A percentile compares a stretch with the other conserved stretches of the same genome.
Conservation (phyloP, 139 green algal genomes). For the Astrephomene gubernaculifera region DNA sequence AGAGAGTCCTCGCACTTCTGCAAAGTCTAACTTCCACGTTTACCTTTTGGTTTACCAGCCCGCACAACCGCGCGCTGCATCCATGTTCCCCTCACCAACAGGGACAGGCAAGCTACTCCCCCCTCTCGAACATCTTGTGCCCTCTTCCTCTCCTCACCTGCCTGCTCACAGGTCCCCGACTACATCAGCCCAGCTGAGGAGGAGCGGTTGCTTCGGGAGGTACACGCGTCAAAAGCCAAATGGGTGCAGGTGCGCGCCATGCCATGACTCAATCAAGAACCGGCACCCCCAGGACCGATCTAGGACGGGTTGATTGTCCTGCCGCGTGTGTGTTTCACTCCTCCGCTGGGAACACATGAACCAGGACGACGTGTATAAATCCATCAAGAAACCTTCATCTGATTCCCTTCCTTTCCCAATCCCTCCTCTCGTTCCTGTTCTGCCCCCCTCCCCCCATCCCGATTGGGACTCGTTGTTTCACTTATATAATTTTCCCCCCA, state of each 20-base stretch:
- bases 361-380: background rate
- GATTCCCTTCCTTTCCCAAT: background rate
- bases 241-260: slow-evolving; percentile 67
- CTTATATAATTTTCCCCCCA: too few species aligned
- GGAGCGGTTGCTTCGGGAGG: slow-evolving; percentile 27
- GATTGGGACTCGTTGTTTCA: too few species aligned
- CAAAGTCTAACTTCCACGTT: background rate
- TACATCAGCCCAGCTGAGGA: slow-evolving; percentile 61
- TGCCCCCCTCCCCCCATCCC: too few species aligned
- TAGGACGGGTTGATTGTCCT: background rate
- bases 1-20: background rate
- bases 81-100: background rate
- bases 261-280: background rate
- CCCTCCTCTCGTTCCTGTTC: too few species aligned
- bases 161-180: slow-evolving; percentile 59
- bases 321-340: background rate
- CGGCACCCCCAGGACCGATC: background rate
- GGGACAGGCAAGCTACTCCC: background rate
- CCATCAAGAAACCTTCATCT: background rate
- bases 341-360: background rate
- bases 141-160: background rate
- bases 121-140: too few species aligned
- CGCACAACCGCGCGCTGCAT: too few species aligned
- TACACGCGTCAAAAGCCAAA: slow-evolving; percentile 44
- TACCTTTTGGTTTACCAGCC: background rate